Conservation (phyloP, 495 filamentous ascomycete genomes). For the Entonaema liquescens region DNA sequence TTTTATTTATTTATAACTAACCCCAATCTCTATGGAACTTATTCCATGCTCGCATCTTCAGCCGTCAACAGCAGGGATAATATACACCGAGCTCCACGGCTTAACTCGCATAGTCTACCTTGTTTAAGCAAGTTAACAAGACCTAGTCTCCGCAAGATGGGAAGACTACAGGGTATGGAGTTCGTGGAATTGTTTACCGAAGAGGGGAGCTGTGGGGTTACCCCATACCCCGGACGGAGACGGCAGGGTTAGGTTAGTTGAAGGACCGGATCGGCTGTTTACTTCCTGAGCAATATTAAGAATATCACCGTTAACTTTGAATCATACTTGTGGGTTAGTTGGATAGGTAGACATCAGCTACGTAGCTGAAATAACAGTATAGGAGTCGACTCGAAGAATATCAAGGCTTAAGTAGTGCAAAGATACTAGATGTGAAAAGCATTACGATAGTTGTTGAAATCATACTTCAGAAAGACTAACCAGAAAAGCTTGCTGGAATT, state of each 20-base stretch:
- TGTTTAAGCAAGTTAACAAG: background rate
- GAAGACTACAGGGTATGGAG: background rate
- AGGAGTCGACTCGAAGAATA: background rate
- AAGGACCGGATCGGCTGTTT: background rate
- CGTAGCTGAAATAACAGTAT: too few relatives aligned
- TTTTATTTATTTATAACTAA: background rate
- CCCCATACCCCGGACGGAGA: background rate
- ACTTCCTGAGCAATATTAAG: background rate
- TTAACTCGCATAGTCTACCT: background rate
- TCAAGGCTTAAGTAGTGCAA: background rate
- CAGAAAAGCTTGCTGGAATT: too few relatives aligned
- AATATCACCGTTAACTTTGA: background rate
- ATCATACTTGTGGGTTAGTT: too few relatives aligned
- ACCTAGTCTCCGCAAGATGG: background rate
- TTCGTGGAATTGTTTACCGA: constrained; percentile 5
- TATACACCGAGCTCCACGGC: background rate
- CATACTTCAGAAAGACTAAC: too few relatives aligned
- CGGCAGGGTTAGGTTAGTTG: background rate
- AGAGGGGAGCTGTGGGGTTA: constrained; percentile 6
- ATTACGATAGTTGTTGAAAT: too few relatives aligned
- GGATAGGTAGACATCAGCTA: background rate
- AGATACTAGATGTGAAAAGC: background rate
- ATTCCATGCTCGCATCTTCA: background rate
- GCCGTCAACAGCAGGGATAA: background rate
- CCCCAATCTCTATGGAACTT: background rate